Base-by-base conservation (phyloP, 441 rosid species). In the Macaranga tanarius region DNA sequence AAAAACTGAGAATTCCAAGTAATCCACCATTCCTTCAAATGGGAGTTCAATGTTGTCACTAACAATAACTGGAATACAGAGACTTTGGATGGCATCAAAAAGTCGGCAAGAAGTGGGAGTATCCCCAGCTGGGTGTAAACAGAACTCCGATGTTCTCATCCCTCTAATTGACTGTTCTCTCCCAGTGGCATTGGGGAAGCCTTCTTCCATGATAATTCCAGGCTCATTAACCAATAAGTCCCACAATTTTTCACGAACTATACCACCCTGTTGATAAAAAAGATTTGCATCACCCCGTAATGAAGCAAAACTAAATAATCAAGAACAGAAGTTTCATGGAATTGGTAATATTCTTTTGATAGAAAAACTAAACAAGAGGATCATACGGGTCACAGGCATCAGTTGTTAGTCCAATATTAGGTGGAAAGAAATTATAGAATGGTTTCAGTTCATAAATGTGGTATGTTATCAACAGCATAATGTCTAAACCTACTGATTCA, bases 91-190 rank as follows among this genome's bases (percentile, higher is more conserved):
- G 77, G 99, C 98, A 79, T 95, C 97, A 51, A 95, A 95, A 62
- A 95, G 93, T 47, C 96, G 84, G 74, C 99, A 95, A 69, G 97
- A 95, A 61, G 97, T 90, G 26, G 99, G 96, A 22, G 99, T 91
- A 72, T 92, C 99, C 64, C 99, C 99, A 0, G 97, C 97, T 8
- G 98, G 99, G 78, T 95, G 99, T 77, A 95, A 84, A 77, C 98
- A 95, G 81, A 92, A 95, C 72, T 92, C 93, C 12, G 96, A 91
- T 28, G 87, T 82, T 76, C 96, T 86, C 97, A 91, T 92, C 73
- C 97, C 97, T 81, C 62, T 81, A 28, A 92, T 91, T 23, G 99
- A 92, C 70, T 89, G 92, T 79, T 90, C 93, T 59, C 84, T 86
- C 28, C 97, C 98, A 0, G 95, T 92, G 59, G 95, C 96, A 79